Conservation (phyloP, 2,329 filamentous ascomycete genomes). For the Tolypocladium album region DNA sequence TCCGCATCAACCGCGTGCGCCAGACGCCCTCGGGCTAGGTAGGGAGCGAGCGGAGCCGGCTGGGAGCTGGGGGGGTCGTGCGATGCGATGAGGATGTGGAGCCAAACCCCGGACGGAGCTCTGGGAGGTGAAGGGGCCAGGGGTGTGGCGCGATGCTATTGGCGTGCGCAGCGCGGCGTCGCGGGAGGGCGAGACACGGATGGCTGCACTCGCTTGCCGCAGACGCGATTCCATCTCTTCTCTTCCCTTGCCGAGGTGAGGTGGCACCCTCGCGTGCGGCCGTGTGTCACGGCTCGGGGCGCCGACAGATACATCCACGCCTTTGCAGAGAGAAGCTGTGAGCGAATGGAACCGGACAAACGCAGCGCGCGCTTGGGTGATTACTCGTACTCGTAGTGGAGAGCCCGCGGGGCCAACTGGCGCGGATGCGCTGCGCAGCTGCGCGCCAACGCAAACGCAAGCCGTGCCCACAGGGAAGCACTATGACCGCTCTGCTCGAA, state of each 20-base stretch:
- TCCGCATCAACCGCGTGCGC: background rate
- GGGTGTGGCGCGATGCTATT: background rate
- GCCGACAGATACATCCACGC: too few relatives aligned
- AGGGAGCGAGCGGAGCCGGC: background rate
- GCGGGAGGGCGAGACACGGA: background rate
- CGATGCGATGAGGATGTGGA: background rate
- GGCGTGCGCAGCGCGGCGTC: background rate
- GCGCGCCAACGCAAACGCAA: background rate
- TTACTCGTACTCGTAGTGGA: too few relatives aligned
- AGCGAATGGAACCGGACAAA: background rate
- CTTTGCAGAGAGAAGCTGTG: too few relatives aligned
- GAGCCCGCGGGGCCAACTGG: background rate
- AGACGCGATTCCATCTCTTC: background rate
- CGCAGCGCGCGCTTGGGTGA: background rate
- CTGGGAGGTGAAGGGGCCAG: background rate
- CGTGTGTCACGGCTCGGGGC: background rate
- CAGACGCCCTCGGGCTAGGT: too few relatives aligned
- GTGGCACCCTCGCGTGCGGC: background rate
- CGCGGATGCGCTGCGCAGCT: background rate
- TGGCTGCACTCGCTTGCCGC: background rate
- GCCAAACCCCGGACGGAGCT: background rate
- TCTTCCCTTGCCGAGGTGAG: background rate
- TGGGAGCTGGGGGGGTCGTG: background rate
- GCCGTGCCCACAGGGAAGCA: background rate
- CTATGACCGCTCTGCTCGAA: background rate